Conservation (phyloP, 1,139 yeast species). For the Suhomyces panamericanus region DNA sequence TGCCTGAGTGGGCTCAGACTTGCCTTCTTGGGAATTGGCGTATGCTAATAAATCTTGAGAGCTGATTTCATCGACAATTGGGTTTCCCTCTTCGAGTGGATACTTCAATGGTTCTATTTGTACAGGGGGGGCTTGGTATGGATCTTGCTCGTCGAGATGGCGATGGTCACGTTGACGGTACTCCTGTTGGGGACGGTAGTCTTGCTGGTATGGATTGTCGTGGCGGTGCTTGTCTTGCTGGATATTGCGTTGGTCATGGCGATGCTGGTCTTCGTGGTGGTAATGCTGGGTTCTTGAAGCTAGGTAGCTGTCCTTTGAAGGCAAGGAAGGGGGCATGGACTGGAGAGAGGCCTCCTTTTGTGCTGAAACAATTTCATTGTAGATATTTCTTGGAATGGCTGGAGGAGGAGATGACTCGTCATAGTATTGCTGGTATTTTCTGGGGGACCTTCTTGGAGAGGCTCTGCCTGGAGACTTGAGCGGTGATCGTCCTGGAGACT, state of each 20-base stretch:
- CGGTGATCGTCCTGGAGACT: conserved; percentile 28
- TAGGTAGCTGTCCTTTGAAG: conserved; percentile 37
- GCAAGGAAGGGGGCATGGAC: conserved; percentile 43
- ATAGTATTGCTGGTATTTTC: conserved; percentile 27
- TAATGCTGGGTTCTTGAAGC: conserved; percentile 11
- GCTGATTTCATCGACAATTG: conserved; percentile 28
- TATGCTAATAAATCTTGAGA: conserved; percentile 30
- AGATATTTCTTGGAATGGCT: conserved; percentile 47
- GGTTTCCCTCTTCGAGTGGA: conserved; percentile 20
- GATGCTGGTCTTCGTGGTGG: not conserved
- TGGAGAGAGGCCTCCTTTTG: conserved; percentile 31
- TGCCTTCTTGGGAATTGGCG: conserved; percentile 23
- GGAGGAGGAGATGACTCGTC: conserved; percentile 26
- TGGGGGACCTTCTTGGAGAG: conserved; percentile 21
- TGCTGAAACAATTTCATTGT: conserved; percentile 47
- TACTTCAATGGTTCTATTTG: conserved; percentile 13
- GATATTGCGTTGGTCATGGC: not conserved
- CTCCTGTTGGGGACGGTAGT: not conserved
- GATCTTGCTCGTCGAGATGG: conserved; percentile 4
- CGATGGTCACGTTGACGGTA: not conserved
- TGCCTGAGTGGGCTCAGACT: conserved; percentile 10
- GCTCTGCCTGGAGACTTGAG: conserved; percentile 18
- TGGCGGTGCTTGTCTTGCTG: conserved; percentile 5
- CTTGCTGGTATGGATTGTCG: conserved; percentile 13
- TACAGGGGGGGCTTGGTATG: conserved; percentile 2